Base-by-base conservation (phyloP, 768 basidiomycete species). In the Kwoniella shandongensis region DNA sequence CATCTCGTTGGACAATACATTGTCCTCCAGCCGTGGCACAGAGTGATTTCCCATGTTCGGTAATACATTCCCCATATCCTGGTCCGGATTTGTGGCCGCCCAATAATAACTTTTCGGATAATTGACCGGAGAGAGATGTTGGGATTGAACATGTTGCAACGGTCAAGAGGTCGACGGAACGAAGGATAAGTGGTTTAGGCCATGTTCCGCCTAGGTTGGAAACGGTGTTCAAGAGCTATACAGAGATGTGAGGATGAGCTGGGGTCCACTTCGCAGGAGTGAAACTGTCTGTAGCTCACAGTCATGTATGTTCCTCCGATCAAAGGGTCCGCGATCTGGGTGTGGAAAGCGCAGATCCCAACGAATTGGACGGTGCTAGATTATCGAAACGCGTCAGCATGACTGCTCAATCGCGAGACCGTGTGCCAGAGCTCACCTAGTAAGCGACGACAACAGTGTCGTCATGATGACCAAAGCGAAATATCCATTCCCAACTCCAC, bases 251-350 rank as follows among this genome's bases (percentile, higher is more conserved):
- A 62, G 27, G 51, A 15, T 22, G 32, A 8, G 2, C n/a, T n/a
- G n/a, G n/a, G n/a, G n/a, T n/a, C n/a, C n/a, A n/a, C n/a, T n/a
- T n/a, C n/a, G n/a, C n/a, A n/a, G n/a, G n/a, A n/a, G n/a, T n/a
- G n/a, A n/a, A n/a, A n/a, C n/a, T n/a, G n/a, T n/a, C n/a, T 4
- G 10, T 23, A 29, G 78, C 85, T 62, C 68, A 92, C 93, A 12
- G 96, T 99, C 96, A 99, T 99, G 77, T 99, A 99, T 0, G 96
- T 99, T 48, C 96, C 96, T 26, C 96, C 96, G 51, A 99, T 96
- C 12, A 96, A 72, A 0, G 96, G 96, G 72, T 99, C 96, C 0
- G 96, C 91, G 35, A 99, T 86, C 51, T 88, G 85, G 2, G 92
- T 97, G 69, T 98, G 96, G 82, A 98, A 99, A 2, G 96, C 96